These are phyloP conservation scores for Takakia lepidozioides DNA, from an alignment of 225 moss, liverwort and hornwort species.

Conservation along the genomic window DNA sequence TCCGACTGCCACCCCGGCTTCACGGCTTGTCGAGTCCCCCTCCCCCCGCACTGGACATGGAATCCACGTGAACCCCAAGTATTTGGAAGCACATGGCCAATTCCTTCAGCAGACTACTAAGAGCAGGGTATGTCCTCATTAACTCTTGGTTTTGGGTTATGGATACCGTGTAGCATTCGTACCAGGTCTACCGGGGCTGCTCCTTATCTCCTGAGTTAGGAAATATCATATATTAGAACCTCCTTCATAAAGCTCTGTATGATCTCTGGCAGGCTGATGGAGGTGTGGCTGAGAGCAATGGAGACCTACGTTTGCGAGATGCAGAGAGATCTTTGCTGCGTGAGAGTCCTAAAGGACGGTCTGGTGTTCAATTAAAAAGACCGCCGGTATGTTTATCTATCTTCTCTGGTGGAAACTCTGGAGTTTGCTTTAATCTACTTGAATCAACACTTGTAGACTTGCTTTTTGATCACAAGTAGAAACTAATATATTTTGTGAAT, in stretches of 20 bases:
- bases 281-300: constrained; percentile 56
- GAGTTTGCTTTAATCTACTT: no score
- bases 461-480: no score
- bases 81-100: constrained; percentile 82
- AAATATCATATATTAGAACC: no score
- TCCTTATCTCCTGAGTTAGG: no score
- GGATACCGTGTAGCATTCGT: no score
- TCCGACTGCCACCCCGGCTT: constrained; percentile 37
- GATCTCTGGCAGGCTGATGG: constrained; percentile 59
- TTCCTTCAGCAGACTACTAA: constrained; percentile 72
- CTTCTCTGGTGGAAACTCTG: no score
- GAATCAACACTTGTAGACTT: no score
- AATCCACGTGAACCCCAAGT: constrained; percentile 97
- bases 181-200: no score
- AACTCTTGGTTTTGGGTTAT: no score
- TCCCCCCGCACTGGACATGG: constrained; percentile 83
- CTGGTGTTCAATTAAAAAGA: constrained; percentile 39
- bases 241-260: no score
- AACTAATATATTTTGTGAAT: constrained; percentile 10
- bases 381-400: constrained; percentile 42
- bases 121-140: constrained; percentile 80
- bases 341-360: constrained; percentile 66
- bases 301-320: constrained; percentile 33
- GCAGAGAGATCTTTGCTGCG: constrained; percentile 30
- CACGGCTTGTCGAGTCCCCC: constrained; percentile 48